These are phyloP conservation scores for Pleurozium schreberi DNA, from an alignment of 225 moss, liverwort and hornwort genomes.

Conservation along the genomic window DNA sequence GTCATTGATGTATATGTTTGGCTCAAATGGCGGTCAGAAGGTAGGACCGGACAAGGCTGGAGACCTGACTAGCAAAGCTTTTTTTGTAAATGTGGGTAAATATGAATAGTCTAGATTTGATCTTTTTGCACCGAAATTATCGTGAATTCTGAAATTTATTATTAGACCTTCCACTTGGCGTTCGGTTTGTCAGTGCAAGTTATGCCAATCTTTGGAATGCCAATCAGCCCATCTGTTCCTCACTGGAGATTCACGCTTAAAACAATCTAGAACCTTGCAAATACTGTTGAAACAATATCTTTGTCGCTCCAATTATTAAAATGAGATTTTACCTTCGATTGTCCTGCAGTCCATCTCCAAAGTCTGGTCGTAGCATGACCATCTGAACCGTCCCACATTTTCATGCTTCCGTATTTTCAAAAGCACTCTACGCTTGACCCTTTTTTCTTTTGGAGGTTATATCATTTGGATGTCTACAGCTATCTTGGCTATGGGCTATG, in stretches of 20 bases:
- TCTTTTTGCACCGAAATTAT: neutral
- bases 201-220: neutral
- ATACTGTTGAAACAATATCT: neutral
- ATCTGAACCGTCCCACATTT: neutral
- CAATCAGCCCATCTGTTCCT: neutral
- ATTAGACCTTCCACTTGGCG: neutral
- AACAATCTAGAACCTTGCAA: neutral
- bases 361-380: neutral
- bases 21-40: neutral
- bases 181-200: neutral
- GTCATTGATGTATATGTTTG: neutral
- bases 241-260: neutral
- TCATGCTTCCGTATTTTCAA: neutral
- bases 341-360: neutral
- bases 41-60: neutral
- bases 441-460: neutral
- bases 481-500: neutral
- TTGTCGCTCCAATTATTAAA: neutral
- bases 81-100: neutral
- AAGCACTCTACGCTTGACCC: neutral
- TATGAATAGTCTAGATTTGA: neutral
- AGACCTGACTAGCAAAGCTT: neutral
- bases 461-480: neutral
- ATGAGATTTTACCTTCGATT: neutral
- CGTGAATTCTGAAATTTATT: neutral